Conservation (phyloP, 169 alveolate species). For the Ichthyophthirius multifiliis region DNA sequence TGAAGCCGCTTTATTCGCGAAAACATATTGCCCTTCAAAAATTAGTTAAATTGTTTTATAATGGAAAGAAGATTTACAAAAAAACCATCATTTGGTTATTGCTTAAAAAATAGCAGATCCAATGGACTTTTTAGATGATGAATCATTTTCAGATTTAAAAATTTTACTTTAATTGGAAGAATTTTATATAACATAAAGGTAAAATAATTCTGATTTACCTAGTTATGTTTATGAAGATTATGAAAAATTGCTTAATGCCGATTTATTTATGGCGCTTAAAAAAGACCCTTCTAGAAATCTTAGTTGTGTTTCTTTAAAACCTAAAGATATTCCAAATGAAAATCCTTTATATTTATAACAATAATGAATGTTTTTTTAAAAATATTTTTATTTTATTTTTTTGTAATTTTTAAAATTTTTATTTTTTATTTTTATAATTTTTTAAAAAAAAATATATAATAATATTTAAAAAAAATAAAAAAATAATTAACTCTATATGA, state of each 20-base stretch:
- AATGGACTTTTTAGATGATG: conserved; percentile 23
- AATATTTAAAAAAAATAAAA: too few species aligned
- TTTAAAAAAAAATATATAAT: too few species aligned
- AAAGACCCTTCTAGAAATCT: not conserved
- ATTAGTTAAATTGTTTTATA: conserved; percentile 51
- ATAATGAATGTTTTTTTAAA: too few species aligned
- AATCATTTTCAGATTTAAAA: not conserved
- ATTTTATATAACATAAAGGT: not conserved
- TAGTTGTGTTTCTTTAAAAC: not conserved
- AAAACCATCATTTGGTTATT: conserved; percentile 1
- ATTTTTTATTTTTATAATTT: too few species aligned
- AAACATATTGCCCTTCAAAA: conserved; percentile 85
- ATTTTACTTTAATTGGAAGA: not conserved
- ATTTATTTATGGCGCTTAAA: not conserved
- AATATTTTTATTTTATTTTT: too few species aligned
- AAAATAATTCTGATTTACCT: not conserved
- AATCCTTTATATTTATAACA: too few species aligned
- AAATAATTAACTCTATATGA: too few species aligned
- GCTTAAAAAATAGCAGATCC: conserved; percentile 36
- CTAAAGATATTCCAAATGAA: not conserved
- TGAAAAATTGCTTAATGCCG: not conserved
- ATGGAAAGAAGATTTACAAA: conserved; percentile 65
- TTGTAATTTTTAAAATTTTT: too few species aligned
- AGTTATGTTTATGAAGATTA: not conserved
- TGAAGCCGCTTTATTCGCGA: conserved; percentile 88